Evolutionary conservation across 2,329 filamentous ascomycete genomes (phyloP), one percentile per base, ranked within the genome.

Genomic region (Immersiporthe knoxdaviesiana): DNA sequence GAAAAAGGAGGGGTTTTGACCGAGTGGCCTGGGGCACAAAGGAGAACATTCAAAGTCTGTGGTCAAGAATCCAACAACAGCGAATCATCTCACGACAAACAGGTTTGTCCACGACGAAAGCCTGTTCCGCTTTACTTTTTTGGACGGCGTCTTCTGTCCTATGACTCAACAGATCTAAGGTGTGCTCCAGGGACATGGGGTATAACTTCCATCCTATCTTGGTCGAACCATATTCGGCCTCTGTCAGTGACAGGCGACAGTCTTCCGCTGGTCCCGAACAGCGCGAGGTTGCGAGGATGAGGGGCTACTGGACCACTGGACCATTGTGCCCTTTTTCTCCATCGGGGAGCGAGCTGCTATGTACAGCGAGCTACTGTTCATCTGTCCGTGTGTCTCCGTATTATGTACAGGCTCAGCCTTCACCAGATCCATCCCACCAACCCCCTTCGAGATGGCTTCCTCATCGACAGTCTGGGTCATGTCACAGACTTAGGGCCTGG

Each of bases 401-500:
- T n/a, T n/a, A n/a, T n/a, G 60, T 24, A 44, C 60, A 7, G 60
- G 21, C 60, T 30, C 60, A 44, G 24, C n/a, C 8, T 21, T 61
- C 24, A 35, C 12, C 56, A 39, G 30, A 39, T 27, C 65, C 27
- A 61, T 32, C n/a, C n/a, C n/a, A 18, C 30, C 30, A n/a, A 3
- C 1, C 41, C 16, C 41, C 18, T 21, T 21, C n/a, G 18, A 61
- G 56, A 27, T 61, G 39, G 6, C 24, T 54, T 16, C 37, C 37
- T 54, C 68, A 65, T 63, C 62, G 62, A 60, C 68, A 68, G 66
- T 70, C 65, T 63, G 66, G 68, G 66, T 63, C 68, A 61, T 68
- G 68, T 68, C 66, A 68, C 66, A 70, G 68, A 37, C 35, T 62
- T 37, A 30, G 14, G 27, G 24, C 59, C 59, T 67, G 68, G 52